Percentiles rank a stretch among this genome's conserved stretches.
Conservation (phyloP, 345 rosid genomes). For the Salix viminalis region DNA sequence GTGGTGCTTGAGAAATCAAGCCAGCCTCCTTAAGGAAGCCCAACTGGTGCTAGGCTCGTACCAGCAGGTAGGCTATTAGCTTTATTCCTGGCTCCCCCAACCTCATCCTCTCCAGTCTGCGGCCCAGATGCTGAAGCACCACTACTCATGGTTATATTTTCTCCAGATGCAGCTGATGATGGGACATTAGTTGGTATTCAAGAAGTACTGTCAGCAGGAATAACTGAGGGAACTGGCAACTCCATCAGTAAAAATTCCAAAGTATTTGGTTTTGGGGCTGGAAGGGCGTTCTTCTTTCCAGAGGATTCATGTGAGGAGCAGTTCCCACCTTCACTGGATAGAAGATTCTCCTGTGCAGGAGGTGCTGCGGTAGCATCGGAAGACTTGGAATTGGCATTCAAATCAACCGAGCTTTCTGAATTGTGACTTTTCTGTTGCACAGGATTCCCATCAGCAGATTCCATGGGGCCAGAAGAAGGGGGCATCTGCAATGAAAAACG, state of each 20-base stretch:
- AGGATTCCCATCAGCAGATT: conserved; percentile 10
- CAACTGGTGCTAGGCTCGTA: too few relatives aligned
- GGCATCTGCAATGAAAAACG: conserved; percentile 35
- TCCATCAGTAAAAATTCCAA: conserved; percentile 60
- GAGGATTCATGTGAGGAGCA: conserved; percentile 26
- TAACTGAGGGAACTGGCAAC: conserved; percentile 31
- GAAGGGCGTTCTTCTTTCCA: conserved; percentile 23
- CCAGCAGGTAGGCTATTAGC: too few relatives aligned
- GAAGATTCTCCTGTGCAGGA: conserved; percentile 19
- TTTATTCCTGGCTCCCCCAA: too few relatives aligned
- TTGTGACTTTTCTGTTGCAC: conserved; percentile 18
- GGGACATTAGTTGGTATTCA: conserved; percentile 15
- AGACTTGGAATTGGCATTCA: conserved; percentile 22
- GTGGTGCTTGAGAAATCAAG: too few relatives aligned
- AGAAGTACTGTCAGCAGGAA: conserved; percentile 9
- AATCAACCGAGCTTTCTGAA: conserved; percentile 40
- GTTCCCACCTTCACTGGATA: conserved; percentile 23
- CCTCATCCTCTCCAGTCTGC: neutral
- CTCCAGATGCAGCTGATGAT: conserved; percentile 19
- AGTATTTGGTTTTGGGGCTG: conserved; percentile 39
- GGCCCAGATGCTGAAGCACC: conserved; percentile 13
- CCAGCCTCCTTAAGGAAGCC: too few relatives aligned
- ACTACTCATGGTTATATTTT: neutral
- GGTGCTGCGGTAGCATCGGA: conserved; percentile 14
- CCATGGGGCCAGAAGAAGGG: conserved; percentile 21